Evolutionary conservation across 257 asterid genomes (phyloP), one percentile per base, ranked within the genome.

Genomic region (Galeopsis tetrahit): DNA sequence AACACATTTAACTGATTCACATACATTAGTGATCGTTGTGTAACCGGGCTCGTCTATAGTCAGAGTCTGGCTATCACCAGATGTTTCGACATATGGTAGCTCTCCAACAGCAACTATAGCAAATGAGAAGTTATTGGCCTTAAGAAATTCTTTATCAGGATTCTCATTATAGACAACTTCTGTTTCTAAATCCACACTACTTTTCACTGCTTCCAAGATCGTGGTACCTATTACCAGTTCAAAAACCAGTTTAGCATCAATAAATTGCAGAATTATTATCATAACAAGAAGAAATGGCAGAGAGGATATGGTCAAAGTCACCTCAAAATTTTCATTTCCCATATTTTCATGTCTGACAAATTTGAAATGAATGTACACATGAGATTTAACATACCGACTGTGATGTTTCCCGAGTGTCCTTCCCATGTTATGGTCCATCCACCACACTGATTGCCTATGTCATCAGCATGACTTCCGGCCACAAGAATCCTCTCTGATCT

Each of bases 391-490:
- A 39, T 74, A 86, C 88, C 89, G 36, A 58, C 35, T 21, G 90
- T 88, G 31, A 63, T 79, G 69, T 87, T 72, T 39, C 87, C 89
- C 0, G 77, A 57, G 2, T 4, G 69, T 4, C 87, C 89, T 7
- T 75, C 52, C 93, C 91, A 87, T 32, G 70, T 72, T 6, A 89
- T 85, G 7, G 93, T 87, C 96, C 96, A 89, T 55, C 93, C 93
- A 42, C 96, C 96, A 28, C 91, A 85, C 68, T 89, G 93, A 5
- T 80, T 76, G 4, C 96, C 96, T 10, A 87, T 77, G 55, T 89
- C 73, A 13, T 89, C 1, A 3, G 92, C 88, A 32, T 87, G 93
- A 5, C 76, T 83, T 15, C 91, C 96, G 0, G 89, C 86, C 48
- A 87, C 89, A 36, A 87, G 88, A 58, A 87, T 75, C 81, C 60